Conservation (phyloP, 352 stramenopile species). For the Aphanomyces astaci region DNA sequence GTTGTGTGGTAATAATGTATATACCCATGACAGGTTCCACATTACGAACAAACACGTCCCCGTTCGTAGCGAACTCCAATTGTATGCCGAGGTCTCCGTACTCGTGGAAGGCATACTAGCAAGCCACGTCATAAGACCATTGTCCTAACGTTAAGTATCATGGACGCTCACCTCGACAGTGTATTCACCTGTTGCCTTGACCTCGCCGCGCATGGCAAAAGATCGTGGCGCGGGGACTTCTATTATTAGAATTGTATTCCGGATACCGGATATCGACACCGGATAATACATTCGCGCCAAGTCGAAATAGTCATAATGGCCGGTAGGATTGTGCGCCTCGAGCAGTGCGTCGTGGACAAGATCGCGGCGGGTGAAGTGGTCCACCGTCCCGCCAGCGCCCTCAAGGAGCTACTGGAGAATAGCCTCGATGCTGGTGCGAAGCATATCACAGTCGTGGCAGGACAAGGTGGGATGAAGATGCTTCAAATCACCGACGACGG, state of each 20-base stretch:
- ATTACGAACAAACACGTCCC: constrained; percentile 31
- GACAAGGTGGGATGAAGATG: constrained; percentile 86
- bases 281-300: not conserved
- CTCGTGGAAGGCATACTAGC: constrained; percentile 27
- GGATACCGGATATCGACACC: not conserved
- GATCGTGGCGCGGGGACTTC: constrained; percentile 3
- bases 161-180: not conserved
- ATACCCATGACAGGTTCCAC: constrained; percentile 26
- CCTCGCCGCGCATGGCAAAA: not conserved
- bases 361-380: constrained; percentile 95
- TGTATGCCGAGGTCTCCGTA: constrained; percentile 31
- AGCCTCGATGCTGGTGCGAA: constrained; percentile 92
- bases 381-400: constrained; percentile 87
- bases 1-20: not conserved
- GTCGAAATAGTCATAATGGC: not conserved
- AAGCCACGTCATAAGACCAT: constrained; percentile 2
- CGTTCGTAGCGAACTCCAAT: constrained; percentile 28
- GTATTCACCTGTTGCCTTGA: not conserved
- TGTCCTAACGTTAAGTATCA: not conserved
- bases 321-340: constrained; percentile 72
- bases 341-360: constrained; percentile 89
- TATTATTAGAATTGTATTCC: constrained; percentile 4
- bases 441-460: constrained; percentile 66
- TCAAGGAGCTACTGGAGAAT: constrained; percentile 99
- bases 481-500: constrained; percentile 95